Evolutionary conservation across 2,329 filamentous ascomycete species (phyloP), one percentile per base, ranked within the genome.

Genomic region (Phoma herbarum): DNA sequence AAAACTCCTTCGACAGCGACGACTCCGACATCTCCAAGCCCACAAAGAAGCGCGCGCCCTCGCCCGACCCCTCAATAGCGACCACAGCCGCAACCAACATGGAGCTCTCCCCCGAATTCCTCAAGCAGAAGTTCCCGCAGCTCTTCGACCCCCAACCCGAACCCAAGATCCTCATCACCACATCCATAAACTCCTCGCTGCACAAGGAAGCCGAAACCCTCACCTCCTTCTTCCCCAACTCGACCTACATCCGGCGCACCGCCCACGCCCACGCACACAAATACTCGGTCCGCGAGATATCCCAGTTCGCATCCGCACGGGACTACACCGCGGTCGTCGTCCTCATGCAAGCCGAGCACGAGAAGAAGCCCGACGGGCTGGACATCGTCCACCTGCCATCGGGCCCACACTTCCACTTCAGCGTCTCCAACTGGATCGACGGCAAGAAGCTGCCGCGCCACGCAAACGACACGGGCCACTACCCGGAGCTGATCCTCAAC

Each of bases 331-430:
- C 92, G 23, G 83, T 99, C 2, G 81, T 97, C 2, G 86, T 99
- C 16, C 81, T 97, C 16, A 92, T 93, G 72, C 93, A 99, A 78
- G 93, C 97, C 74, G 59, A 73, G 57, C 72, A 75, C 60, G 86
- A 88, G 66, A 99, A 99, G 80, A 88, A 86, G 70, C 90, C 93
- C 0, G 88, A 88, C 14, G 93, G 92, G 0, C 78, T 98, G 25
- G 93, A 93, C 28, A 85, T 98, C 16, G 88, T 96, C 4, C 90
- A 96, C 73, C 82, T 98, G 1, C 93, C 95, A 0, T 75, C 84
- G 0, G 94, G 95, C 0, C 94, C 95, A 1, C 96, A 94, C 45
- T 95, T 97, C 75, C 93, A 97, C 75, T 98, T 98, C 80, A 88
- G 84, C 56, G 90, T 97, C 63, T 89, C 89, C 63, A 96, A 95